Conservation (phyloP, 805 yeast genomes). For the Myxozyma melibiosi region DNA sequence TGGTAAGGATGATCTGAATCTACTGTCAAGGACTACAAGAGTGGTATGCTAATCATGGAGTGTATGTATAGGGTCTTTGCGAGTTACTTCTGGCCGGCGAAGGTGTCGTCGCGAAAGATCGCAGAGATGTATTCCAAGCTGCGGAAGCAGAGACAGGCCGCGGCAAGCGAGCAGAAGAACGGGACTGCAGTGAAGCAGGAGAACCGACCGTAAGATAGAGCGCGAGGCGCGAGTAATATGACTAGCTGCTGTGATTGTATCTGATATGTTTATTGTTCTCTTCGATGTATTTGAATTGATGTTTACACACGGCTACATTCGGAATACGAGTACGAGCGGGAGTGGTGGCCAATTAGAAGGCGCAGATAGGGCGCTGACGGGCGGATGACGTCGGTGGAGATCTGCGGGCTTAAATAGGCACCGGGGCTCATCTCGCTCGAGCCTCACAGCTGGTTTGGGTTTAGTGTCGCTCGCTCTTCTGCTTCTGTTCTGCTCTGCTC, state of each 20-base stretch:
- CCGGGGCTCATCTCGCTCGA: slow-evolving; percentile 2
- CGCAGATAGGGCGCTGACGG: not conserved
- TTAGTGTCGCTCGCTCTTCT: not conserved
- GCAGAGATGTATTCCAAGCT: slow-evolving; percentile 64
- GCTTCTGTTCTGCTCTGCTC: too few species aligned
- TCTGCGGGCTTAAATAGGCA: slow-evolving; percentile 1
- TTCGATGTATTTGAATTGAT: not conserved
- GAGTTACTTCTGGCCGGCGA: slow-evolving; percentile 82
- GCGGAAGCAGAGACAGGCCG: slow-evolving; percentile 10
- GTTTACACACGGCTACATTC: not conserved
- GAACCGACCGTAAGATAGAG: too few species aligned
- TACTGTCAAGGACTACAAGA: too few species aligned
- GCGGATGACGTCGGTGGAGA: not conserved
- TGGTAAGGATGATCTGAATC: slow-evolving; percentile 50
- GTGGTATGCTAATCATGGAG: too few species aligned
- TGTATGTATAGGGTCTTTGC: slow-evolving; percentile 55
- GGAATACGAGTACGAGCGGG: not conserved
- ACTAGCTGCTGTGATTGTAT: too few species aligned
- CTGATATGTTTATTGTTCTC: not conserved
- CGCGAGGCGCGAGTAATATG: too few species aligned
- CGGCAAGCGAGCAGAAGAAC: not conserved
- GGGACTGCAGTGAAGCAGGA: not conserved
- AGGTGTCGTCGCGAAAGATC: slow-evolving; percentile 67
- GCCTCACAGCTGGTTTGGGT: not conserved
- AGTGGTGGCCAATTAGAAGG: slow-evolving; percentile 6